Evolutionary conservation across 495 filamentous ascomycete genomes (phyloP).

Genomic region (Paragyromitra xinjiangensis): DNA sequence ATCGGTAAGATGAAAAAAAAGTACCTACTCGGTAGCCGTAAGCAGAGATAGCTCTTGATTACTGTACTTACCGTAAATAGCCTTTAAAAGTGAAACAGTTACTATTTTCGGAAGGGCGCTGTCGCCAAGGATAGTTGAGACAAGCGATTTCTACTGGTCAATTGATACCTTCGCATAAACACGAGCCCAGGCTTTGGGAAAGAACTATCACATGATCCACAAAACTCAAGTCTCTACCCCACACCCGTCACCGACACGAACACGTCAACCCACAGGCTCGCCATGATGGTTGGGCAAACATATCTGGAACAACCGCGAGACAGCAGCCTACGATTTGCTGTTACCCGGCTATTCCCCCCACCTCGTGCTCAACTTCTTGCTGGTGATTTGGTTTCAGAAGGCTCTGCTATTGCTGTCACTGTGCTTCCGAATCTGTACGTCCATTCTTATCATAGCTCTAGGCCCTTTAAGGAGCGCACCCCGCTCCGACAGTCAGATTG

Average conservation of each 20-base stretch:
- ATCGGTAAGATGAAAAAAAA: slow-evolving; percentile 17
- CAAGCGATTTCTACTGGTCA: slow-evolving; percentile 19
- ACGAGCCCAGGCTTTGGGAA: background rate
- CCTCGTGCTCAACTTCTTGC: slow-evolving; percentile 3
- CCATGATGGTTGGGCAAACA: slow-evolving; percentile 18
- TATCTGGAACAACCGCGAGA: background rate
- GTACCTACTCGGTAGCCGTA: slow-evolving; percentile 20
- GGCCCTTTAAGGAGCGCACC: background rate
- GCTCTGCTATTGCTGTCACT: background rate
- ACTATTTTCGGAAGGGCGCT: slow-evolving; percentile 39
- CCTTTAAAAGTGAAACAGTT: slow-evolving; percentile 20
- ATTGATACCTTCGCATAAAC: background rate
- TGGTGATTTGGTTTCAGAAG: slow-evolving; percentile 10
- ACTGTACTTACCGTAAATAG: slow-evolving; percentile 40
- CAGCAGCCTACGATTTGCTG: background rate
- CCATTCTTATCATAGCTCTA: background rate
- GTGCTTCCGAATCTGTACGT: background rate
- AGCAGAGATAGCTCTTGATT: slow-evolving; percentile 30
- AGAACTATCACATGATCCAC: slow-evolving; percentile 12
- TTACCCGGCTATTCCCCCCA: slow-evolving; percentile 27
- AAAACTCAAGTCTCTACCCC: background rate
- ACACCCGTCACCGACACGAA: slow-evolving; percentile 24
- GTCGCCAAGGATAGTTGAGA: slow-evolving; percentile 21
- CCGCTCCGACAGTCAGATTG: background rate
- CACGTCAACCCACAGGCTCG: slow-evolving; percentile 32